Base-by-base conservation (phyloP, 495 filamentous ascomycete species). In the Aspergillus bridgeri region DNA sequence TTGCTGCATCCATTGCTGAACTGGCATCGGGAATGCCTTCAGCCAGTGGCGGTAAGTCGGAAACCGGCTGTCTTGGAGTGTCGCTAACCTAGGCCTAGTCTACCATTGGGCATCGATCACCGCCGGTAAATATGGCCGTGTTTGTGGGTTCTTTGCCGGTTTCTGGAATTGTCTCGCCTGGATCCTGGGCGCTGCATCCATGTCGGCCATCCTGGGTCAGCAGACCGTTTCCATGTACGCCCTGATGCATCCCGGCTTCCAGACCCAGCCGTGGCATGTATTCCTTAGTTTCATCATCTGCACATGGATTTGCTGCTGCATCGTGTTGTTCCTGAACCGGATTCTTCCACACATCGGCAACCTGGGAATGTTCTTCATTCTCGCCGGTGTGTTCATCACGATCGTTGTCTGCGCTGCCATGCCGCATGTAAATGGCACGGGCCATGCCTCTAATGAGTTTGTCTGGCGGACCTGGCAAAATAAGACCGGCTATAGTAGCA, bases 81-180 rank as follows among this genome's bases (percentile, higher is more conserved):
- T 54, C 5, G 42, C 53, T 57, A 45, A 57, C n/a, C 0, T 38
- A 8, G 3, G 20, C 9, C n/a, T 24, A 60, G 74, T 96, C 5
- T 93, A 93, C 62, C 90, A 94, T 69, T 93, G 89, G 89, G 89
- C 89, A 2, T 85, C 86, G 0, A 81, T 92, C 20, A 90, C 90
- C 0, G 84, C 83, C 3, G 89, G 90, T 1, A 81, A 75, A 48
- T 87, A 85, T 69, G 90, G 90, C 22, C 81, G 88, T 8, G 67
- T 83, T 2, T 75, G 84, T 49, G 89, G 90, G 23, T 94, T 84
- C 71, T 92, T 89, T 58, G 85, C 89, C 0, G 91, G 91, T 9
- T 89, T 82, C 72, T 84, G 87, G 76, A 94, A 96, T 65, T 88
- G 85, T 63, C 81, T 90, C 49, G 91, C 85, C n/a, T 92, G 89